A percentile compares a stretch with the other conserved stretches of the same genome.
Evolutionary conservation across 345 rosid genomes (phyloP).

Genomic region (Xanthoceras sorbifolium): DNA sequence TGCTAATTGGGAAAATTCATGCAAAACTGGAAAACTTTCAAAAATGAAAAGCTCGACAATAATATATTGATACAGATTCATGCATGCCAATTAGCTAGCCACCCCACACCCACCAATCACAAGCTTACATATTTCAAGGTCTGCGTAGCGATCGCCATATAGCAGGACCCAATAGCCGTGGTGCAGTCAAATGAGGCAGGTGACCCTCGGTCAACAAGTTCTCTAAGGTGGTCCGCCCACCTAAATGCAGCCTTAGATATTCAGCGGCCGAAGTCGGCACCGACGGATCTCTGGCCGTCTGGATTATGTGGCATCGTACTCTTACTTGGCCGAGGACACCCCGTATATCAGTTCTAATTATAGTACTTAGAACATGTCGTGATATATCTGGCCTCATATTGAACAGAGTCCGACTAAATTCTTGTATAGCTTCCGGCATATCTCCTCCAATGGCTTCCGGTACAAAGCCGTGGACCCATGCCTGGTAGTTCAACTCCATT

Average conservation of each 20-base stretch:
- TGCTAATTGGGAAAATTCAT: neutral
- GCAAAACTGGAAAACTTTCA: neutral
- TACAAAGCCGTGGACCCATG: constrained; percentile 52
- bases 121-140: too few relatives aligned
- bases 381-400: constrained; percentile 62
- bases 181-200: constrained; percentile 55
- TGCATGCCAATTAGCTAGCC: too few relatives aligned
- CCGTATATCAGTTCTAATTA: constrained; percentile 45
- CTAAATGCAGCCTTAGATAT: constrained; percentile 47
- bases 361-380: constrained; percentile 40
- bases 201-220: constrained; percentile 47
- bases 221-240: constrained; percentile 51
- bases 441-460: constrained; percentile 56
- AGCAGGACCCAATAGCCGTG: constrained; percentile 35
- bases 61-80: too few relatives aligned
- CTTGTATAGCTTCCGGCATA: constrained; percentile 52
- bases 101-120: too few relatives aligned
- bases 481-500: constrained; percentile 55
- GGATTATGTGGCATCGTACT: constrained; percentile 48
- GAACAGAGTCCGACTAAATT: constrained; percentile 56
- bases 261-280: constrained; percentile 48
- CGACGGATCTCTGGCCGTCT: constrained; percentile 46
- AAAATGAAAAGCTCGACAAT: too few relatives aligned
- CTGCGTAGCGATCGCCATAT: constrained; percentile 48
- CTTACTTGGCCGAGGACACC: constrained; percentile 48